Base-by-base conservation (phyloP, 1,139 yeast genomes). In the Trichomonascaceae sp. region DNA sequence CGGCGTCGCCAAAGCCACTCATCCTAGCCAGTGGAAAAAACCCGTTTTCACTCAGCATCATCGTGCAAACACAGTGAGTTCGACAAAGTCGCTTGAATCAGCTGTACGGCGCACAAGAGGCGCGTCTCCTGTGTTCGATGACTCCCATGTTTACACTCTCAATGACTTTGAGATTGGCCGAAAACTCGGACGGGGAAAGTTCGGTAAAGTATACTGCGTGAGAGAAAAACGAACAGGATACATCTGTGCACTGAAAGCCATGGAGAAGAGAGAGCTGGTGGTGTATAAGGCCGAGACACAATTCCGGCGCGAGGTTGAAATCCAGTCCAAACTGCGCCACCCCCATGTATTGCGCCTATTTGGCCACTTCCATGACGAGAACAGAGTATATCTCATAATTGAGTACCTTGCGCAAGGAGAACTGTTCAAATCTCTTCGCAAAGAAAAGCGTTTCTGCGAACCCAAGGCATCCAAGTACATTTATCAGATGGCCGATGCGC, bases 361-460 rank as follows among this genome's bases (percentile, higher is more conserved):
- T 50, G 93, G 93, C 1, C 85, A 79, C 63, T 89, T 89, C 57
- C 74, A 78, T 47, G 97, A 89, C 51, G 62, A 68, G 5, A 70
- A 70, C 27, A 69, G 87, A 38, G 93, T 89, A 0, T 89, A 87
- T 51, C 60, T 89, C 41, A 69, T 89, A 9, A 62, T 89, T 43
- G 98, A 89, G 50, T 89, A 78, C 47, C 80, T 89, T 27, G 71
- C 82, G 1, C 67, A 78, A 44, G 98, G 98, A 0, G 98, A 89
- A 51, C 61, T 89, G 26, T 89, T 85, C 60, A 76, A 78, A 43
- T 69, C 72, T 37, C 61, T 85, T 30, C 76, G 78, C 38, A 59
- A 64, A 16, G 69, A 66, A 44, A 74, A 77, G 31, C 64, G 84
- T 26, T 81, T 85, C 49, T 70, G 73, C 43, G 87, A 84, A 48